Base-by-base conservation (phyloP, 345 rosid species). In the Combretum micranthum region DNA sequence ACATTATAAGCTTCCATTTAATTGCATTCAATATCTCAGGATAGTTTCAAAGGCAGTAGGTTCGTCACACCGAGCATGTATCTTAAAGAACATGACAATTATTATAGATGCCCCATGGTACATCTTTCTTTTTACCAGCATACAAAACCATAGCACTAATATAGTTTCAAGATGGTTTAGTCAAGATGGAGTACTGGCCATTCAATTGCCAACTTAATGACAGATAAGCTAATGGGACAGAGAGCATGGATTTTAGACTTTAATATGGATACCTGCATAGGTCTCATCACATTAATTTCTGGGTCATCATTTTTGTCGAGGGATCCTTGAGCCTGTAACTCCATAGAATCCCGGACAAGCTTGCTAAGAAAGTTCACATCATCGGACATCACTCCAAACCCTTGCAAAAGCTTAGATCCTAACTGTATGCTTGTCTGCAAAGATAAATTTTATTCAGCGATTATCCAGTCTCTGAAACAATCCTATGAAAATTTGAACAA, bases 351-450 rank as follows among this genome's bases (percentile, higher is more conserved):
- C 49, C 96, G 76, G 44, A 88, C 75, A 42, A 88, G 78, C 71
- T 71, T 78, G 48, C 96, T 72, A 15, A 88, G 72, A 65, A 88
- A 84, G 68, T 83, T 75, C 12, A 92, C 96, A 19, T 92, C 98
- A 66, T 92, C 98, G 39, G 98, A 92, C 98, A 92, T 92, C 64
- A 88, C 95, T 26, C 98, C 98, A 50, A 92, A 76, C 15, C 88
- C 93, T 75, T 73, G 86, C 79, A 92, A 70, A 69, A 92, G 84
- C 83, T 78, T 88, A 14, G 96, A 92, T 56, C 98, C 98, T 17
- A 92, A 82, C 65, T 88, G 96, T 60, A 92, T 69, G 65, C 98
- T 92, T 26, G 96, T 88, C 98, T 92, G 90, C 65, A 69, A 26
- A 46, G 23, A 23, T 32, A 47, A 20, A 65, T 12, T 25, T 8